Evolutionary conservation across 169 alveolate species (phyloP).

Genomic region (Cryptosporidium ubiquitum): DNA sequence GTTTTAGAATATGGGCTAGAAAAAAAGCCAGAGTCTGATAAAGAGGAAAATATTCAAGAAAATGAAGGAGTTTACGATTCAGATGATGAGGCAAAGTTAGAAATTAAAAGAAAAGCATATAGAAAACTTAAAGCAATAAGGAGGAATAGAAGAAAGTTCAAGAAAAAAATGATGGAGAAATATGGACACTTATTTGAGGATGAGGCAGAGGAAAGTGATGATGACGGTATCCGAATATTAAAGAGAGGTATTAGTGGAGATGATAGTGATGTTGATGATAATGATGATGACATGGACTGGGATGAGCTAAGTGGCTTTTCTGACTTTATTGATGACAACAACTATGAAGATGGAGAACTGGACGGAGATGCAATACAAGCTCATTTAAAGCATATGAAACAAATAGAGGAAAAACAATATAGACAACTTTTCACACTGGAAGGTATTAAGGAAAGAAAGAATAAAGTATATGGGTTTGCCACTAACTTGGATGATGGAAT

Average conservation of each 20-base stretch:
- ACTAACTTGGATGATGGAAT: conserved; percentile 23
- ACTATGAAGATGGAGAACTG: conserved; percentile 22
- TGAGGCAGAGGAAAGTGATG: conserved; percentile 74
- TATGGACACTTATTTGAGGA: conserved; percentile 60
- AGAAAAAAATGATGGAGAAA: conserved; percentile 29
- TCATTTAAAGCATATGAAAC: conserved; percentile 47
- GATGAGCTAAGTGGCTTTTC: conserved; percentile 64
- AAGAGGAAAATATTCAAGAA: background rate
- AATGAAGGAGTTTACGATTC: background rate
- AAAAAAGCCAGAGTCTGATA: background rate
- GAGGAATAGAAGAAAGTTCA: conserved; percentile 21
- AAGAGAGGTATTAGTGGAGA: conserved; percentile 14
- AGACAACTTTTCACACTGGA: conserved; percentile 57
- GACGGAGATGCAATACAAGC: conserved; percentile 72
- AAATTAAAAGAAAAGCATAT: background rate
- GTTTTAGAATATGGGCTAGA: background rate
- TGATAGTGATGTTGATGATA: conserved; percentile 13
- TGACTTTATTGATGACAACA: conserved; percentile 54
- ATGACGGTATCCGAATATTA: conserved; percentile 6
- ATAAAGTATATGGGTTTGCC: conserved; percentile 7
- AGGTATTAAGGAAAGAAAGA: conserved; percentile 67
- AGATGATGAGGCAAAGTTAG: background rate
- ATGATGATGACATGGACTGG: conserved; percentile 60
- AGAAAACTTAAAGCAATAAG: conserved; percentile 21
- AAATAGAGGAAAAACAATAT: conserved; percentile 63